These are phyloP conservation scores for Cephalotrichum gorgonifer DNA, from an alignment of 2,329 filamentous ascomycete species.

Conservation along the genomic window DNA sequence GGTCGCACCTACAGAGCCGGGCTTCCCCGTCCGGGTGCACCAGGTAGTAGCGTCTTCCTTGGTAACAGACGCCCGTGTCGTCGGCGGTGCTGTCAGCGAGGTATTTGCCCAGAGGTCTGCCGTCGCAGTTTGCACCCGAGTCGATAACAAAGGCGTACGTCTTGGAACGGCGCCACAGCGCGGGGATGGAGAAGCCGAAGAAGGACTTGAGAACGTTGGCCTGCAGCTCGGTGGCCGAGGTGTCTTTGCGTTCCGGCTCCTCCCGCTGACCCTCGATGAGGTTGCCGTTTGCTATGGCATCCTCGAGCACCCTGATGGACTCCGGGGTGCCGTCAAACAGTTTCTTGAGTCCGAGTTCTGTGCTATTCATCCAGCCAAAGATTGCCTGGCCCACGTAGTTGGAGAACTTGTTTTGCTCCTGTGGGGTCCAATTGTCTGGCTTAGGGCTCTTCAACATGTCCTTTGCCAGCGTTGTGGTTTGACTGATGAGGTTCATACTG, in stretches of 20 bases:
- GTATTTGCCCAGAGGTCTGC: slow-evolving; percentile 13
- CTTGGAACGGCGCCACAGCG: slow-evolving; percentile 16
- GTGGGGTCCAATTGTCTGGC: slow-evolving; percentile 15
- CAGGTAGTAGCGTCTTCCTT: slow-evolving; percentile 20
- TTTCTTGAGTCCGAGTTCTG: slow-evolving; percentile 5
- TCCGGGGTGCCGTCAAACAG: slow-evolving; percentile 15
- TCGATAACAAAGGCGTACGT: slow-evolving; percentile 20
- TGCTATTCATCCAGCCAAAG: slow-evolving; percentile 14
- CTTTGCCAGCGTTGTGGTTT: slow-evolving; percentile 16
- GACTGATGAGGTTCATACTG: slow-evolving; percentile 14
- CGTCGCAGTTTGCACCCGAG: slow-evolving; percentile 17
- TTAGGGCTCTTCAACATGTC: slow-evolving; percentile 10
- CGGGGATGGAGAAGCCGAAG: slow-evolving; percentile 20
- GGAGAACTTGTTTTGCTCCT: slow-evolving; percentile 15
- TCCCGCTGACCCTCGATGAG: slow-evolving; percentile 11
- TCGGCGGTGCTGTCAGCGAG: slow-evolving; percentile 12
- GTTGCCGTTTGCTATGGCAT: slow-evolving; percentile 17
- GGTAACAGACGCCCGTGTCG: slow-evolving; percentile 15
- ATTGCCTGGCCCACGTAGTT: slow-evolving; percentile 17
- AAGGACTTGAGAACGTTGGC: slow-evolving; percentile 14
- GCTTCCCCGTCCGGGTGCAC: slow-evolving; percentile 15
- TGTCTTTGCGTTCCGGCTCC: neutral
- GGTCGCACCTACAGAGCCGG: neutral
- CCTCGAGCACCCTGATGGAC: slow-evolving; percentile 13
- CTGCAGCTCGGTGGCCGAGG: slow-evolving; percentile 4